Base-by-base conservation (phyloP, 352 stramenopile species). In the Pythium biforme region DNA sequence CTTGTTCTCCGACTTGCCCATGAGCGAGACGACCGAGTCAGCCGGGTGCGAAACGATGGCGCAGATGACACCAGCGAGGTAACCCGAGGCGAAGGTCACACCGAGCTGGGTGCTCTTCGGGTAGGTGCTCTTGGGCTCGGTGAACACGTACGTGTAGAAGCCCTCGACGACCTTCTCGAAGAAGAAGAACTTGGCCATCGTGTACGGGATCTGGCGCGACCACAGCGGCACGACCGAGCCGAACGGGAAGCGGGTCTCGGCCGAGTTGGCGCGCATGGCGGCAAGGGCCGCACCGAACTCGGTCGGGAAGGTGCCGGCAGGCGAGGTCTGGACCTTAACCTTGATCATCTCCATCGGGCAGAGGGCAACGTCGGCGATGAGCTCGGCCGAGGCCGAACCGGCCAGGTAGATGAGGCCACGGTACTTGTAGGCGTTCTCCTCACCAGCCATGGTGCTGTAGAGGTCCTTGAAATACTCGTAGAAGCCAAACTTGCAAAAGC, bases 111-210 rank as follows among this genome's bases (percentile, higher is more conserved):
- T 96, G 69, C 72, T 85, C 73, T 98, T 97, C 50, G 83, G 75
- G 90, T 98, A 98, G 63, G 81, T 77, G 63, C 86, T 85, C 74
- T 96, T 95, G 53, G 90, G 90, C 72, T 93, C 86, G 49, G 91
- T 97, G 75, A 96, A 95, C 65, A 93, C 82, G 73, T 95, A 57
- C 64, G 83, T 92, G 81, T 95, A 95, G 70, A 95, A 95, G 25
- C 69, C 79, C 70, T 93, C 86, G 14, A 95, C 86, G 59, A 91
- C 82, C 75, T 95, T 95, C 66, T 95, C 86, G 62, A 98, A 98
- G 73, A 99, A 98, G 64, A 98, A 98, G 74, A 99, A 99, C 84
- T 99, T 99, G 57, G 96, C 94, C 95, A 99, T 99, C 57, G 97
- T 99, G 95, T 99, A 99, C 63, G 97, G 97, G 73, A 98, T 97